phyloP scores from a whole-genome alignment of 768 basidiomycete species.

The Leccinum fibrillosum region DNA sequence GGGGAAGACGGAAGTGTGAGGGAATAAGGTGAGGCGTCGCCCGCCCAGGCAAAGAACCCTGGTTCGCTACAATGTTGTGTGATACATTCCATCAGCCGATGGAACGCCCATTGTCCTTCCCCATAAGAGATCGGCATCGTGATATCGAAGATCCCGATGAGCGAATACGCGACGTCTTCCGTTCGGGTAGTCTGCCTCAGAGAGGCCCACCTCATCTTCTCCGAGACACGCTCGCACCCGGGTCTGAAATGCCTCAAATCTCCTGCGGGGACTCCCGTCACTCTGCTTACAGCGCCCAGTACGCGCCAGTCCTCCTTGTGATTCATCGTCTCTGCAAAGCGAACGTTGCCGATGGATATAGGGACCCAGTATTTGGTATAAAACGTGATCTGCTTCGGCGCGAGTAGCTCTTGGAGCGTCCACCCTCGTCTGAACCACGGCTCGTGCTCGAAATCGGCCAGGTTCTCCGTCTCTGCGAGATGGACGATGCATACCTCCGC shows the following conservation, averaged over 20 bases:
- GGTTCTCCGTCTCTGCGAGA: constrained; percentile 3
- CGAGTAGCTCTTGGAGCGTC: constrained; percentile 14
- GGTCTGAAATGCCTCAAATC: constrained; percentile 13
- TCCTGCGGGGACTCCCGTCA: constrained; percentile 5
- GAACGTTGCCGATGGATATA: not conserved
- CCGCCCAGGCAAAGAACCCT: constrained; percentile 17
- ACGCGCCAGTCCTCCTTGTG: constrained; percentile 12
- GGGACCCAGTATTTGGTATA: constrained; percentile 7
- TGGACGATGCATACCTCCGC: constrained; percentile 13
- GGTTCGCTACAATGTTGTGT: constrained; percentile 7
- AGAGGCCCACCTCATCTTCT: constrained; percentile 17
- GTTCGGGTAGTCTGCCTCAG: constrained; percentile 8
- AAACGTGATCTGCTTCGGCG: constrained; percentile 7
- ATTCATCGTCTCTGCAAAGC: not conserved
- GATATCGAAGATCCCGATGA: constrained; percentile 16
- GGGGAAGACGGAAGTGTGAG: constrained; percentile 8
- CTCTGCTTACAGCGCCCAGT: not conserved
- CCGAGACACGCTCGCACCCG: constrained; percentile 4
- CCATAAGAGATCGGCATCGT: constrained; percentile 15
- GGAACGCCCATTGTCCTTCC: constrained; percentile 13
- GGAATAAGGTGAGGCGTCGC: constrained; percentile 9
- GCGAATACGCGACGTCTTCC: constrained; percentile 11
- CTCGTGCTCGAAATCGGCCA: constrained; percentile 10
- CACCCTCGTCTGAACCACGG: constrained; percentile 10
- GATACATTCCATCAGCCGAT: constrained; percentile 8